These are phyloP conservation scores for Elongisporangium undulatum DNA, from an alignment of 352 stramenopile species.

Conservation along the genomic window DNA sequence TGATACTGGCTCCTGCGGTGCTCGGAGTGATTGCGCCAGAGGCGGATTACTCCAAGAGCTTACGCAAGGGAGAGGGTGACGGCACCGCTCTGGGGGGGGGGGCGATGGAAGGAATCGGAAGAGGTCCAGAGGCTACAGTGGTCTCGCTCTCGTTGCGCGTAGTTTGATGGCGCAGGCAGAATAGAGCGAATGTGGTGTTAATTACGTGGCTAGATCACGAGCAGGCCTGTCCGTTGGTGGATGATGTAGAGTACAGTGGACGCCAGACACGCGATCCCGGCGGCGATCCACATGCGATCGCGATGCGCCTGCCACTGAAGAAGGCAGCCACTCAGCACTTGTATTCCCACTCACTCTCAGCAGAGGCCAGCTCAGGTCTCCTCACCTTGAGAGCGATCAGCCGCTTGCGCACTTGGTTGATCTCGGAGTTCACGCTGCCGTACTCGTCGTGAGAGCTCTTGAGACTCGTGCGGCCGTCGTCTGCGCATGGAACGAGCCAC, in stretches of 20 bases:
- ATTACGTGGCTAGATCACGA: conserved; percentile 35
- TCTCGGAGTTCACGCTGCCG: conserved; percentile 46
- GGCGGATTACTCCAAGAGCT: background rate
- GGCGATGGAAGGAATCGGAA: too few species aligned
- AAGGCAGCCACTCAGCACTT: background rate
- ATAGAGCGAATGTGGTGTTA: background rate
- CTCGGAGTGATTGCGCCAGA: background rate
- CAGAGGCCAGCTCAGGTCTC: background rate
- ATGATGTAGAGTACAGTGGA: conserved; percentile 72
- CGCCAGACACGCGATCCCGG: conserved; percentile 49
- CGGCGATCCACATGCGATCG: conserved; percentile 76
- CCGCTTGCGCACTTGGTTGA: conserved; percentile 46
- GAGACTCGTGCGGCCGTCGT: conserved; percentile 54
- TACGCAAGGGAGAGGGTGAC: too few species aligned
- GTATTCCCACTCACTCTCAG: background rate
- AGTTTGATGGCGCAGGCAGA: background rate
- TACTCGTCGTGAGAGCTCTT: conserved; percentile 63
- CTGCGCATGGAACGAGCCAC: conserved; percentile 7
- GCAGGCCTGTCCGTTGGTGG: conserved; percentile 66
- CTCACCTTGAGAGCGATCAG: conserved; percentile 48
- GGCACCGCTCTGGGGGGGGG: too few species aligned
- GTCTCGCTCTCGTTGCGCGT: background rate
- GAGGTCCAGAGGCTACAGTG: too few species aligned
- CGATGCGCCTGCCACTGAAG: conserved; percentile 69
- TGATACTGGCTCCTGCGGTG: too few species aligned